phyloP scores from a whole-genome alignment of 2,329 filamentous ascomycete genomes.

The Phyllosticta citribraziliensis region DNA sequence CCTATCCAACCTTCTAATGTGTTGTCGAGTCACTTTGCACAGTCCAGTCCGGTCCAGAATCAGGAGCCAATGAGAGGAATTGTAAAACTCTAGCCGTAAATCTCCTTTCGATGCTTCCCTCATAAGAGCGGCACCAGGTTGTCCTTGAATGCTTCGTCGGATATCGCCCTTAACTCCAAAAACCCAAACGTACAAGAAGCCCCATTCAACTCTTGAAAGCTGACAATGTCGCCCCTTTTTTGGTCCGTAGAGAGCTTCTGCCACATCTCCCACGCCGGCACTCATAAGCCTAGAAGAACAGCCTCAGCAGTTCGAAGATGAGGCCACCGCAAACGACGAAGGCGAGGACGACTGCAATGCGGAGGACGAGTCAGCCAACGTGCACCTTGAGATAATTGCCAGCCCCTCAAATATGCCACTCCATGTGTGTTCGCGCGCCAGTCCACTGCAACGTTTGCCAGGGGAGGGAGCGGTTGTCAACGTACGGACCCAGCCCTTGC shows the following conservation, averaged over 20 bases:
- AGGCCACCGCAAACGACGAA: conserved; percentile 55
- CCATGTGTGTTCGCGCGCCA: no score
- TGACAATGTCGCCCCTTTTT: neutral
- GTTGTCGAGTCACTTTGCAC: neutral
- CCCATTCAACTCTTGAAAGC: neutral
- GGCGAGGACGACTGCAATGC: conserved; percentile 44
- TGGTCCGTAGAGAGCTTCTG: no score
- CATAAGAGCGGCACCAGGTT: neutral
- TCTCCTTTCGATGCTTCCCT: neutral
- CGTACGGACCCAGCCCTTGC: conserved; percentile 51
- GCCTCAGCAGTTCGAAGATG: conserved; percentile 46
- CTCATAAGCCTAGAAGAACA: conserved; percentile 27
- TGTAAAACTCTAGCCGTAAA: neutral
- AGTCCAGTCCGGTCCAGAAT: neutral
- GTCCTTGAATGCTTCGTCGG: neutral
- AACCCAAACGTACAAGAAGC: neutral
- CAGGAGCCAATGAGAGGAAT: neutral
- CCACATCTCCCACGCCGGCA: neutral
- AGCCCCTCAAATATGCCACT: no score
- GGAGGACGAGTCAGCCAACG: neutral
- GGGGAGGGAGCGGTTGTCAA: conserved; percentile 14
- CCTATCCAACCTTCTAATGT: neutral
- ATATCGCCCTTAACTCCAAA: neutral
- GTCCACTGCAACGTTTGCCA: no score
- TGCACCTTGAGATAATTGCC: neutral